Base-by-base conservation (phyloP, 2,329 filamentous ascomycete species). In the Penicillium frequentans region DNA sequence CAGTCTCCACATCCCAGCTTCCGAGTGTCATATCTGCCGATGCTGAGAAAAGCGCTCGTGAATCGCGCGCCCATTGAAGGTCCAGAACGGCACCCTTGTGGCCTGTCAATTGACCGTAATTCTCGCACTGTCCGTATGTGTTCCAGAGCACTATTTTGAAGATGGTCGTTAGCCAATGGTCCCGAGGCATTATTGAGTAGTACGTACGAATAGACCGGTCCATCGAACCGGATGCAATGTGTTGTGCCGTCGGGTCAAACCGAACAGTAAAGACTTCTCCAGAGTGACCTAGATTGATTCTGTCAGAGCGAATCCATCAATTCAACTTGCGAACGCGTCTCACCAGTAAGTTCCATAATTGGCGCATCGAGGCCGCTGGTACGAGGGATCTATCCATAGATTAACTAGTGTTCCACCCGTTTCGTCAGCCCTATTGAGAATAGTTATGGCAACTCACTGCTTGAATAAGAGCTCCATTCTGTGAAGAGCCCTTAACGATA, bases 41-140 rank as follows among this genome's bases (percentile, higher is more conserved):
- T 45, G 93, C 93, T 8, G 93, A 95, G 71, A 93, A 98, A 51
- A 99, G 76, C 43, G 93, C 89, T 68, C 90, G 87, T 21, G 92
- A 96, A 78, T 99, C 95, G 72, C 95, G 89, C 27, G 95, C 96
- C 95, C 95, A 99, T 71, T 96, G 92, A 46, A 99, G 79, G 75
- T 98, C 95, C 26, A 98, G 81, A 49, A 99, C 81, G 1, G 95
- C 95, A 64, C 91, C 91, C 72, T 91, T 92, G 79, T 99, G 95
- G 33, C 95, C 95, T 9, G 82, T 91, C 52, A 99, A 81, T 27
- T 90, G 79, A 58, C 93, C 93, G 70, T 97, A 97, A 77, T 99
- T 99, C 70, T 96, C 90, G 78, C 93, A 97, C 67, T 91, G 85
- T 68, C 92, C 93, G 60, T 93, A 92, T 1, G 93, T 96, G 68